Base-by-base conservation (phyloP, 345 rosid genomes). In the Hypericum perforatum region DNA sequence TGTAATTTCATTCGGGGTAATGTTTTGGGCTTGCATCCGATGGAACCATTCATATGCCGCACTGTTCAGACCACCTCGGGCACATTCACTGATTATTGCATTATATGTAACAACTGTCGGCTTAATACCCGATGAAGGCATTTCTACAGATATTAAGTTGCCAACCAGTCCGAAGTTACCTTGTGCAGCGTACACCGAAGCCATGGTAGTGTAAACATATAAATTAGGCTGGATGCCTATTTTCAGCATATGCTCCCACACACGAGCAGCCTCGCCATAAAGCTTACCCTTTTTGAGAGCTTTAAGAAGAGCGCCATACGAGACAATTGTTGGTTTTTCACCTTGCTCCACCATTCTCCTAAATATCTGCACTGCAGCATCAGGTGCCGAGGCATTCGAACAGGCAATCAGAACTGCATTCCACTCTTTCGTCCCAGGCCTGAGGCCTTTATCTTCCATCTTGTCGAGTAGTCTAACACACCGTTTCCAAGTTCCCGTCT, bases 221-320 rank as follows among this genome's bases (percentile, higher is more conserved):
- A 78, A 45, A 57, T 91, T 87, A 0, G 95, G 90, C 69, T 76
- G 65, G 11, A 85, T 68, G 13, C 86, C 87, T 5, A 91, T 78
- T 63, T 81, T 87, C 36, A 78, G 71, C 96, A 91, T 91, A 76
- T 87, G 98, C 62, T 91, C 77, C 96, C 95, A 91, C 57, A 91
- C 92, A 8, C 76, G 72, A 57, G 78, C 71, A 54, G 82, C 98
- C 59, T 91, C 96, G 10, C 81, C 88, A 5, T 91, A 85, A 41
- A 85, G 79, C 59, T 79, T 77, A 53, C 92, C 98, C 72, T 87
- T 91, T 72, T 91, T 96, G 15, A 91, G 82, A 14, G 84, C 95
- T 51, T 95, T 87, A 36, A 91, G 90, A 51, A 91, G 50, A 0
- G 96, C 92, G 16, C 90, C 90, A 29, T 91, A 91, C 11, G 98